Base-by-base conservation (phyloP, 2,329 filamentous ascomycete species). In the Annulohypoxylon truncatum region DNA sequence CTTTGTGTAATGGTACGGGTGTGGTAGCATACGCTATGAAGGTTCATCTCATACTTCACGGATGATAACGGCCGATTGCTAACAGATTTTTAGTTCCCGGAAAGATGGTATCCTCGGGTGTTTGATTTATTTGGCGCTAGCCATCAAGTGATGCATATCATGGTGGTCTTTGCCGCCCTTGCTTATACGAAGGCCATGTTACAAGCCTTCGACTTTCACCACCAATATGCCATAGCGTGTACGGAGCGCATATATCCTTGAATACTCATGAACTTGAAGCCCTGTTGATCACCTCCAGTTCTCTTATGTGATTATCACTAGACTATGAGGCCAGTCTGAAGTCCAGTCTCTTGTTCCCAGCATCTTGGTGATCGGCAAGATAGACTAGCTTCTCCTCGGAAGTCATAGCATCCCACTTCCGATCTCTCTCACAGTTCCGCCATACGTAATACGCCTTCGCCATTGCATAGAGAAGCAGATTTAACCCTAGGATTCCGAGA, bases 371-470 rank as follows among this genome's bases (percentile, higher is more conserved):
- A 2, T 76, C 79, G 20, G 74, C 71, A 1, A 87, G 76, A 72
- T 89, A 89, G 13, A 81, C 68, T 1, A 79, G 74, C 72, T 80
- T 80, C 71, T 87, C 82, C 40, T 83, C 82, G 13, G 77, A 74
- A 12, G 74, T 81, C 82, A 87, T 82, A 2, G 71, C 73, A 29
- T 78, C 73, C 85, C 85, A 88, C 35, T 77, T 76, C 29, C 63
- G 68, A 8, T 83, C 82, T 40, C 81, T 79, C 53, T 69, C 75
- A 51, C 74, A 77, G 67, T 89, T 89, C 6, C 83, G 77, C 63
- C 69, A 75, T 2, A 84, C 73, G 68, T 88, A 89, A 69, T 85
- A 88, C 1, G 78, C 48, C 72, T 87, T 87, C 1, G 83, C 80
- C 0, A 77, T 72, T 2, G 83, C 67, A 57, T 87, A 87, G 0